A percentile compares a stretch with the other conserved stretches of the same genome.
Evolutionary conservation across 441 rosid species (phyloP).

Genomic region (Populus tomentosa): DNA sequence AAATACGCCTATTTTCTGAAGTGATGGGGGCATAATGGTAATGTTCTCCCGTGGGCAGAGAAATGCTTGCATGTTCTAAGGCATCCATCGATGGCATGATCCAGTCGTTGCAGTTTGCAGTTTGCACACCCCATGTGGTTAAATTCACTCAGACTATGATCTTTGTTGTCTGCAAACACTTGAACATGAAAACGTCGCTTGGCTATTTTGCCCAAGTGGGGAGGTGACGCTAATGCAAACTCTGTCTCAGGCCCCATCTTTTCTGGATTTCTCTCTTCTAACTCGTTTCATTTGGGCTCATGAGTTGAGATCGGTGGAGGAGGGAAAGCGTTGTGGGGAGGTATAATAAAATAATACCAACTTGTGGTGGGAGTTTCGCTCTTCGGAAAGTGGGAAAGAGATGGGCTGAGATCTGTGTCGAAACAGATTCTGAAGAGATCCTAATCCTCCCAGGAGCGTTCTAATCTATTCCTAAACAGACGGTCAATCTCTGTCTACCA

Average conservation of each 20-base stretch:
- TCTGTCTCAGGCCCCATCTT: constrained; percentile 31
- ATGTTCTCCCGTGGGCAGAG: constrained; percentile 6
- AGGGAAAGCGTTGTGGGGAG: background rate
- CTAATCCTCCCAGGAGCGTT: background rate
- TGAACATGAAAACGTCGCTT: constrained; percentile 20
- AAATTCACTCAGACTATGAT: constrained; percentile 21
- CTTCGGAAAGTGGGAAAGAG: constrained; percentile 4
- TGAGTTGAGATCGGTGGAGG: background rate
- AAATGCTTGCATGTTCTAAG: constrained; percentile 26
- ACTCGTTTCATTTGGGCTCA: background rate
- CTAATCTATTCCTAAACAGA: background rate
- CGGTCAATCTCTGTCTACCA: background rate
- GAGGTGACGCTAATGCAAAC: constrained; percentile 20
- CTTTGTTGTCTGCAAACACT: constrained; percentile 19
- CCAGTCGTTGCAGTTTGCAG: constrained; percentile 8
- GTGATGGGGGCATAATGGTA: constrained; percentile 28
- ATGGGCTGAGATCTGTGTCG: background rate
- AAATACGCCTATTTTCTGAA: constrained; percentile 19
- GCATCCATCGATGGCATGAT: constrained; percentile 37
- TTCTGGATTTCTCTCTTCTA: constrained; percentile 3
- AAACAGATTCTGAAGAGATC: background rate
- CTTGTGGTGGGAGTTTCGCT: constrained; percentile 6
- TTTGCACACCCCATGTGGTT: constrained; percentile 34
- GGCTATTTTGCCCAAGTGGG: constrained; percentile 20
- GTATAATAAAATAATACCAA: background rate